phyloP scores from a whole-genome alignment of 2,329 filamentous ascomycete genomes.

The Myriosclerotinia duriaeana region DNA sequence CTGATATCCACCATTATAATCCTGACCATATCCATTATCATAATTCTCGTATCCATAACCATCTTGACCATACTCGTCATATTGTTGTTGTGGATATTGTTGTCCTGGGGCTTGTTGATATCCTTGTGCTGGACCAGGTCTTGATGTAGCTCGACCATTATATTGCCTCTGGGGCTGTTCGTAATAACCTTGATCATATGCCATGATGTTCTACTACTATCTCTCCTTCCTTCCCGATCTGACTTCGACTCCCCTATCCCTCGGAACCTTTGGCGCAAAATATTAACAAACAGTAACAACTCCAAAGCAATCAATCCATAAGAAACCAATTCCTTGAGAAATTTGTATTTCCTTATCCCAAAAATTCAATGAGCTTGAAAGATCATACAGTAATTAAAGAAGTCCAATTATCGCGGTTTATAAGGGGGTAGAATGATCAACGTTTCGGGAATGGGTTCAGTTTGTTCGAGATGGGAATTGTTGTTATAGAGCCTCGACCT shows the following conservation, averaged over 20 bases:
- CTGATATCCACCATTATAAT: constrained; percentile 37
- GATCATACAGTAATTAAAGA: neutral
- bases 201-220: constrained; percentile 32
- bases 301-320: constrained; percentile 2
- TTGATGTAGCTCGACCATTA: constrained; percentile 35
- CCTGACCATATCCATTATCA: constrained; percentile 33
- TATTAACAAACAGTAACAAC: constrained; percentile 5
- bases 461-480: constrained; percentile 1
- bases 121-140: constrained; percentile 35
- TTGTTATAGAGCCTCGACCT: constrained; percentile 10
- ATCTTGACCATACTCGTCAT: constrained; percentile 38
- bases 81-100: constrained; percentile 66
- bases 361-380: neutral
- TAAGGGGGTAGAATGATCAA: constrained; percentile 9
- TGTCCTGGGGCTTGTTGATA: constrained; percentile 35
- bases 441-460: constrained; percentile 17
- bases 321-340: neutral
- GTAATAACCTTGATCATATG: constrained; percentile 39
- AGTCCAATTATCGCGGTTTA: neutral
- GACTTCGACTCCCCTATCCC: neutral
- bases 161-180: constrained; percentile 38
- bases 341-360: neutral
- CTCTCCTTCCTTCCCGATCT: neutral
- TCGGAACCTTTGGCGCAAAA: constrained; percentile 8
- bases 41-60: constrained; percentile 38